These are phyloP conservation scores for Kodamaea restingae DNA, from an alignment of 805 yeast genomes.

Conservation along the genomic window DNA sequence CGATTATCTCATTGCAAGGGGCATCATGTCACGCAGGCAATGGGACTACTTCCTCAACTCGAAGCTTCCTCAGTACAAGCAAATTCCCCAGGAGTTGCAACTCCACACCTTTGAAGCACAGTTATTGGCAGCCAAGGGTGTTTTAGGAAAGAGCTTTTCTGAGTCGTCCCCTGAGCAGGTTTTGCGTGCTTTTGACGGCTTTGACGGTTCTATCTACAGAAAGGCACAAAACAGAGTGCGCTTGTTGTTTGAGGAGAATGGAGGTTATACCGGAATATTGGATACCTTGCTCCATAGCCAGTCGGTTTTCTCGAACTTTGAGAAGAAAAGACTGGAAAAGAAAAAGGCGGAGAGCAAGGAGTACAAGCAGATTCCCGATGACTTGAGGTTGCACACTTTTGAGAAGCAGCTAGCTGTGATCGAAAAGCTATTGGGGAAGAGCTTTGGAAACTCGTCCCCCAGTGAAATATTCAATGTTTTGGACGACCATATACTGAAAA, in stretches of 20 bases:
- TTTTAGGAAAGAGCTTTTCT: constrained; percentile 7
- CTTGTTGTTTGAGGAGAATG: constrained; percentile 45
- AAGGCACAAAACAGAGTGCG: constrained; percentile 16
- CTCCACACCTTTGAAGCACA: constrained; percentile 16
- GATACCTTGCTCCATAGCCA: constrained; percentile 54
- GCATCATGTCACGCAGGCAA: constrained; percentile 3
- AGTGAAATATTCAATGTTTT: constrained; percentile 12
- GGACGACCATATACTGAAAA: constrained; percentile 12
- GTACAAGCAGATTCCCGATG: constrained; percentile 19
- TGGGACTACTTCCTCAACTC: constrained; percentile 5
- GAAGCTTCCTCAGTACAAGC: constrained; percentile 9
- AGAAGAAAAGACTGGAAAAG: constrained; percentile 15
- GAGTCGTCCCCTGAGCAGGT: constrained; percentile 12
- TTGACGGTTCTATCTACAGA: constrained; percentile 12
- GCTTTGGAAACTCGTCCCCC: constrained; percentile 7
- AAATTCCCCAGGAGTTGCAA: constrained; percentile 20
- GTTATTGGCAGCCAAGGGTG: constrained; percentile 14
- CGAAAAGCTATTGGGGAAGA: constrained; percentile 8
- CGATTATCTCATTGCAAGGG: constrained; percentile 3
- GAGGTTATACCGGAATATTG: constrained; percentile 55
- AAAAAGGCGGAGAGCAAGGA: not conserved
- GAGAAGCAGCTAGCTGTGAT: constrained; percentile 18
- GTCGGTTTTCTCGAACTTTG: constrained; percentile 16
- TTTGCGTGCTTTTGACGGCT: constrained; percentile 9
- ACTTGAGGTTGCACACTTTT: constrained; percentile 15